Percentiles rank a stretch among this genome's conserved stretches.
Conservation (phyloP, 345 rosid genomes). For the Salix koriyanagi region DNA sequence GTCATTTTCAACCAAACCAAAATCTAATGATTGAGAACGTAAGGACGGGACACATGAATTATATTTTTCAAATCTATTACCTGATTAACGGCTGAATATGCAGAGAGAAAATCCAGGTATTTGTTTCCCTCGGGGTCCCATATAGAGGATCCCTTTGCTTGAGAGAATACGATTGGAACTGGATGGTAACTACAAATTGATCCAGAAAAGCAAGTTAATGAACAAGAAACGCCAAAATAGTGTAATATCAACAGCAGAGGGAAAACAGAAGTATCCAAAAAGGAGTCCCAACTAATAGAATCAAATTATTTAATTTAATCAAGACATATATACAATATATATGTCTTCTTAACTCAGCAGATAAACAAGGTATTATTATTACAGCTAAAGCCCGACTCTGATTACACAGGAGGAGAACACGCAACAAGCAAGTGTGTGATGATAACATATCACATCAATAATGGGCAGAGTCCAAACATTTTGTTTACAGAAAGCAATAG, state of each 20-base stretch:
- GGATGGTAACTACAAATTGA: constrained; percentile 78
- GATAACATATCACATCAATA: not conserved
- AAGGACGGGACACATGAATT: no score
- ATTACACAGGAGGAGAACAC: no score
- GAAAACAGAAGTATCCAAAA: not conserved
- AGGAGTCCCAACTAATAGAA: not conserved
- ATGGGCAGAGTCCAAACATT: not conserved
- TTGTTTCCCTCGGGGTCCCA: constrained; percentile 95
- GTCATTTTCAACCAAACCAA: no score
- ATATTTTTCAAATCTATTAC: constrained; percentile 21
- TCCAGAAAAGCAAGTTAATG: constrained; percentile 1
- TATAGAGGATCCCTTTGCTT: constrained; percentile 72
- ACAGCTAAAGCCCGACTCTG: no score
- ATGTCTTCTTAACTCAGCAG: no score
- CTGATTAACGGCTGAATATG: constrained; percentile 96
- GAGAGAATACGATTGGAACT: constrained; percentile 87
- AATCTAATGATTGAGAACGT: no score
- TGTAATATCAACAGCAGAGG: not conserved
- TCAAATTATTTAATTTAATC: no score
- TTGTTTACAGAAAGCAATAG: not conserved
- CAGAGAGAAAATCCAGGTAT: constrained; percentile 87
- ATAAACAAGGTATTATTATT: no score
- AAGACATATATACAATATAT: no score
- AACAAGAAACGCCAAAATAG: not conserved
- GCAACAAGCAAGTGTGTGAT: no score